Evolutionary conservation across 2,329 filamentous ascomycete genomes (phyloP), one percentile per base, ranked within the genome.

Genomic region (Calcarisporium arbuscula): DNA sequence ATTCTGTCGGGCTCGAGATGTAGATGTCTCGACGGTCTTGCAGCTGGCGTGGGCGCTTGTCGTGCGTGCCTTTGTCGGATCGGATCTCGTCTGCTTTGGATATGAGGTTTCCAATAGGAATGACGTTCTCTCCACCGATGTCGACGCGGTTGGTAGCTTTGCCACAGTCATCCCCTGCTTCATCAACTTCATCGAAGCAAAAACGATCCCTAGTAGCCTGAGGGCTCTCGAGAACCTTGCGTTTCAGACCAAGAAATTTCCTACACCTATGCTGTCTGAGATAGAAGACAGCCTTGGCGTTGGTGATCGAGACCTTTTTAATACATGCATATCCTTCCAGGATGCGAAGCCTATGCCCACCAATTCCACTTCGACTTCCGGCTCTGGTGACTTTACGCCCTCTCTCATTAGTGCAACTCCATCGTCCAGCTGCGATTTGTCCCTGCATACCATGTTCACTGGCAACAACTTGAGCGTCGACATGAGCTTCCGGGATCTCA

Each of bases 1-100:
- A 8, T 75, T 75, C 29, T 58, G 56, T 34, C 35, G 45, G 0
- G 31, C 58, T 59, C 28, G 58, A 40, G 7, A 57, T 8, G 57
- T 74, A 4, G 65, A 65, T 0, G 52, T 68, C 1, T 63, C 70
- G 0, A 65, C 70, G 0, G 57, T 78, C 4, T 58, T 80, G 5
- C 67, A 72, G 17, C 63, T 76, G n/a, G 74, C 75, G 0, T 81
- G 76, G 76, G 72, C 65, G 0, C 56, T 81, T 15, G 61, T 78
- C 0, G 56, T 79, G 0, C 67, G 72, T 3, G 61, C 65, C 2
- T 79, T 75, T 43, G 65, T 72, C 4, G 71, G 71, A 2, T 61
- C 61, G 12, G 60, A 69, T 16, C 62, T 66, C 9, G 66, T 78
- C 7, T 65, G 68, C 23, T 80, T 80, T 41, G 77, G 76, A 1